Percentiles rank a stretch among this genome's conserved stretches.
These are phyloP conservation scores for Trypanosoma congolense DNA, from an alignment of 208 protist species.

Conservation along the genomic window DNA sequence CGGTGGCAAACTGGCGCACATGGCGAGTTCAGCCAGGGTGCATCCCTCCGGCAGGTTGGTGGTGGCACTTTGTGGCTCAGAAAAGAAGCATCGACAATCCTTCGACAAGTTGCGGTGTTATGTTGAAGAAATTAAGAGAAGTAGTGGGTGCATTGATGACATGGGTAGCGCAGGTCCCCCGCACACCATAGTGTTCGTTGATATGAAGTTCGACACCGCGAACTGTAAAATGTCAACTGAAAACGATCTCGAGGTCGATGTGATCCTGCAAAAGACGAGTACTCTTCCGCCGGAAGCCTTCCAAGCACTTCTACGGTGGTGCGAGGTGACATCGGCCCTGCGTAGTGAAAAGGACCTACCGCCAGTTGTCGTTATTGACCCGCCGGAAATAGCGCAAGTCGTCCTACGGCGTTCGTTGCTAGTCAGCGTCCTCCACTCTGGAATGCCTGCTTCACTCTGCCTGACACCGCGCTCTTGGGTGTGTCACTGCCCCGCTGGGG, in stretches of 20 bases:
- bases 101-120: slow-evolving; percentile 48
- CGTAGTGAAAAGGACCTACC: slow-evolving; percentile 10
- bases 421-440: slow-evolving; percentile 39
- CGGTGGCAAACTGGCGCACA: too few species aligned
- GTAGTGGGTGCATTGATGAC: neutral
- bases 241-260: slow-evolving; percentile 32
- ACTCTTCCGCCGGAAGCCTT: slow-evolving; percentile 40
- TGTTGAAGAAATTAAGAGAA: slow-evolving; percentile 28
- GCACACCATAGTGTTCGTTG: slow-evolving; percentile 42
- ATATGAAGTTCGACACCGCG: slow-evolving; percentile 47
- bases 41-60: slow-evolving; percentile 12
- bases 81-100: slow-evolving; percentile 73
- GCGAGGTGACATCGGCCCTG: slow-evolving; percentile 10
- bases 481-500: slow-evolving; percentile 24
- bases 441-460: slow-evolving; percentile 19
- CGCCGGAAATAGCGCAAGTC: slow-evolving; percentile 40
- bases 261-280: slow-evolving; percentile 79
- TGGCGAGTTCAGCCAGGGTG: neutral
- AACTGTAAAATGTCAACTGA: slow-evolving; percentile 25
- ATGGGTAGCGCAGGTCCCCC: neutral
- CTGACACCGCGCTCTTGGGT: slow-evolving; percentile 56
- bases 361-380: slow-evolving; percentile 58
- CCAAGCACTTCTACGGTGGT: slow-evolving; percentile 46
- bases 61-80: slow-evolving; percentile 60
- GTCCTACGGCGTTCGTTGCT: slow-evolving; percentile 48